Evolutionary conservation across 371 early-diverging fungal genomes (phyloP), one percentile per base, ranked within the genome.

Genomic region (Synchytrium microbalum): DNA sequence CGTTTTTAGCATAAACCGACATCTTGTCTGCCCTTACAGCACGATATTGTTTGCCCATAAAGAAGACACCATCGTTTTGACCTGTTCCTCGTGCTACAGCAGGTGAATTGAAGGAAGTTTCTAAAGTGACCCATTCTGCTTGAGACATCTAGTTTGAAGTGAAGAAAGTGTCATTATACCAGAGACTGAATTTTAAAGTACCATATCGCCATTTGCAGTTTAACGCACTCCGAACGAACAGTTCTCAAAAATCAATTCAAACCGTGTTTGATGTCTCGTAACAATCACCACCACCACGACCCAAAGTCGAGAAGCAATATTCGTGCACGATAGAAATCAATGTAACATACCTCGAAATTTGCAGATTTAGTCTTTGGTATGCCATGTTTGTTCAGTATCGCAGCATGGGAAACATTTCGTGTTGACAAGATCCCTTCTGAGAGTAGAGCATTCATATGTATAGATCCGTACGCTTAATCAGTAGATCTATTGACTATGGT

Each of bases 1-100:
- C 73, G 62, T 74, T 78, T 58, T 80, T 78, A 3, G 75, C 80
- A 62, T 79, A 80, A 16, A 80, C 68, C 1, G 73, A 68, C 24
- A 76, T 58, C 23, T 63, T 68, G 60, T 78, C 80, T 10, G 76
- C 78, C 28, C 76, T 59, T 0, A 80, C 74, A 2, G 74, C 74
- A 5, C 70, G 64, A 57, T 75, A 78, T 10, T 66, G 67, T 3
- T 66, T 64, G 28, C 76, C 77, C 64, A 71, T 62, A 24, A 79
- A 66, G 24, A 71, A 65, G 3, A 79, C 67, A 27, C 71, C 71
- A 1, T 68, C 65, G 31, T 76, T 38, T 38, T 5, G 46, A 10
- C 46, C 79, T 28, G 62, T 31, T 5, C 64, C 70, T n/a, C 79
- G 67, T 0, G 69, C 71, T 29, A 76, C 79, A 0, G 72, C 55